phyloP scores from a whole-genome alignment of 1,284 basidiomycete species.

The Boletus semigastroideus region DNA sequence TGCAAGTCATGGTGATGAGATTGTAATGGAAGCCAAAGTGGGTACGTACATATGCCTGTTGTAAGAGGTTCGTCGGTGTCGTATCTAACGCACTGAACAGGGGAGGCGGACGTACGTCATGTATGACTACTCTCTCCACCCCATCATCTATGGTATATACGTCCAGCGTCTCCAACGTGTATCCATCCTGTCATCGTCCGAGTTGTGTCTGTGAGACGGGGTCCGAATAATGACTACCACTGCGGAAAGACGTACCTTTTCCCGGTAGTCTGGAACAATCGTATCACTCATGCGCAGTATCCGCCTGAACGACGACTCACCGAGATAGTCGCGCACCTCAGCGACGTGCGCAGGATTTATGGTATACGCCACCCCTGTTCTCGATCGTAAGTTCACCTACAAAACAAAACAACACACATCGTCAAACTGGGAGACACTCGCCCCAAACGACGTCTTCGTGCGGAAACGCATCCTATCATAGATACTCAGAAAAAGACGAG shows the following conservation, averaged over 20 bases:
- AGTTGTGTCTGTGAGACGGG: background rate
- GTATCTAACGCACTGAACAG: background rate
- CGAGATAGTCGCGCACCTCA: constrained; percentile 81
- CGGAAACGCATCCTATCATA: constrained; percentile 68
- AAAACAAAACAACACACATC: background rate
- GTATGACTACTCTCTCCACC: constrained; percentile 44
- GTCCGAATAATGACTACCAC: background rate
- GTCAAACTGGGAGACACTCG: constrained; percentile 22
- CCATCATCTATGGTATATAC: constrained; percentile 49
- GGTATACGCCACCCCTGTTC: constrained; percentile 72
- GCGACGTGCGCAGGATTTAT: constrained; percentile 73
- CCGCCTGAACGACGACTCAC: constrained; percentile 38
- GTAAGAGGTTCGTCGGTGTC: background rate
- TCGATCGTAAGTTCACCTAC: background rate
- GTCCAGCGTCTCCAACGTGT: constrained; percentile 52
- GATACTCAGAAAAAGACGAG: background rate
- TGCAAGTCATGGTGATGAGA: constrained; percentile 12
- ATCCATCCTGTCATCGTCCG: constrained; percentile 46
- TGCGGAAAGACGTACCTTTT: constrained; percentile 56
- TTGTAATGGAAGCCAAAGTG: background rate
- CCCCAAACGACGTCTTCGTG: constrained; percentile 86
- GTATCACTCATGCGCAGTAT: background rate
- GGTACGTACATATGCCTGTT: constrained; percentile 23
- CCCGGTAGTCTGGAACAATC: constrained; percentile 62
- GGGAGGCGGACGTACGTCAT: constrained; percentile 33